These are phyloP conservation scores for Metarhizium sp. DNA, from an alignment of 2,329 filamentous ascomycete species.

Conservation along the genomic window DNA sequence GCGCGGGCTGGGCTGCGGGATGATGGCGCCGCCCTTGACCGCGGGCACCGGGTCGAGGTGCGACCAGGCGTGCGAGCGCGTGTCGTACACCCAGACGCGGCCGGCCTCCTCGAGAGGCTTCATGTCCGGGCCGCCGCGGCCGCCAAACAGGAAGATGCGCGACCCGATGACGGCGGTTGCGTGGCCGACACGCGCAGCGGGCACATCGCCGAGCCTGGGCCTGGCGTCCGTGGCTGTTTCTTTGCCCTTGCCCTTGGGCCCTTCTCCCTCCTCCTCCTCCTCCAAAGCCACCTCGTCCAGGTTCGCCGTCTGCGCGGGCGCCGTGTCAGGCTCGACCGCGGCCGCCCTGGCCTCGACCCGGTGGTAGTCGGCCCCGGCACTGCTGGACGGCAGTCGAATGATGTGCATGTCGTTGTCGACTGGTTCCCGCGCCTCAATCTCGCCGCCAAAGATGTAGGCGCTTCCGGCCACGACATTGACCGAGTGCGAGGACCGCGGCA, in stretches of 20 bases:
- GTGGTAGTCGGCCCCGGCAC: constrained; percentile 50
- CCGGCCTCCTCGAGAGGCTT: constrained; percentile 65
- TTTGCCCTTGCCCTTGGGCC: constrained; percentile 29
- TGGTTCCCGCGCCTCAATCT: constrained; percentile 54
- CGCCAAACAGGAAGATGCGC: constrained; percentile 74
- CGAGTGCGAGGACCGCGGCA: constrained; percentile 67
- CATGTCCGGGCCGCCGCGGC: constrained; percentile 61
- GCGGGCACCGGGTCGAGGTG: constrained; percentile 47
- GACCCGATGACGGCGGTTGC: constrained; percentile 58
- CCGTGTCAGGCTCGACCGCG: constrained; percentile 12
- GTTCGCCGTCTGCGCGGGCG: constrained; percentile 11
- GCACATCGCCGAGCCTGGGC: constrained; percentile 36
- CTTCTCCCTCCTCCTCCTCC: neutral
- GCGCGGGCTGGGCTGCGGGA: constrained; percentile 48
- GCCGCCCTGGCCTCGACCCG: constrained; percentile 40
- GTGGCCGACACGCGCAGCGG: constrained; percentile 62
- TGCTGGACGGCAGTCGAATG: constrained; percentile 49
- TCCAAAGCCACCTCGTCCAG: constrained; percentile 33
- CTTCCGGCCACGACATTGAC: constrained; percentile 48
- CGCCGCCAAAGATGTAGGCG: constrained; percentile 69
- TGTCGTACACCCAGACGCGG: constrained; percentile 67
- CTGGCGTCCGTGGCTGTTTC: constrained; percentile 15
- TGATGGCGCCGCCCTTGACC: constrained; percentile 30
- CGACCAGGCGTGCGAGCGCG: constrained; percentile 53
- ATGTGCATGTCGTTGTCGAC: constrained; percentile 66